These are phyloP conservation scores for Pseudogymnoascus sp. DNA, from an alignment of 2,329 filamentous ascomycete species.

Conservation along the genomic window DNA sequence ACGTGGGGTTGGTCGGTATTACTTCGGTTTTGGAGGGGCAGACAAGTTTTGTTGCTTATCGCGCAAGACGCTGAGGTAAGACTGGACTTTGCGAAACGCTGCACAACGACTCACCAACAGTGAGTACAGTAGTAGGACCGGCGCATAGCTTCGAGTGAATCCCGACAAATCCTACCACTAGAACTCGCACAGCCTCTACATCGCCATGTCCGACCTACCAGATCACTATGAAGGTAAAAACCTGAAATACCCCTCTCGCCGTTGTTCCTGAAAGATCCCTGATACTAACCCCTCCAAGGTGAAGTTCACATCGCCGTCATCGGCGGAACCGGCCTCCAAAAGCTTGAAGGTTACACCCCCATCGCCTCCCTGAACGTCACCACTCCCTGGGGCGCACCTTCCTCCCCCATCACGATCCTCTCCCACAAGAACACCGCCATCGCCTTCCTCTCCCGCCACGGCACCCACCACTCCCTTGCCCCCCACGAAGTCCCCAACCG, in stretches of 20 bases:
- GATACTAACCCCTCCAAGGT: conserved; percentile 32
- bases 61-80: background rate
- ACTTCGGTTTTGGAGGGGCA: conserved; percentile 6
- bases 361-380: conserved; percentile 66
- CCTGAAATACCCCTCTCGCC: background rate
- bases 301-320: conserved; percentile 81
- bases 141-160: background rate
- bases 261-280: background rate
- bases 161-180: background rate
- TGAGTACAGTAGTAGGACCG: background rate
- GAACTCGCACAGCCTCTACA: background rate
- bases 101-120: background rate
- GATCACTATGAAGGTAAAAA: conserved; percentile 20
- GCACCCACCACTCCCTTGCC: conserved; percentile 76
- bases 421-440: conserved; percentile 75
- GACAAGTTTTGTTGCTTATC: conserved; percentile 5
- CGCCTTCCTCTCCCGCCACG: conserved; percentile 92
- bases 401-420: conserved; percentile 72
- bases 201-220: conserved; percentile 22
- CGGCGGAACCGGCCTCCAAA: conserved; percentile 84
- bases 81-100: conserved; percentile 4
- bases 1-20: conserved; percentile 7
- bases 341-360: conserved; percentile 78
- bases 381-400: conserved; percentile 84
- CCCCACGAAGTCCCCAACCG: conserved; percentile 92